Conservation (phyloP, 2,329 filamentous ascomycete genomes). For the Sporothrix pallida region DNA sequence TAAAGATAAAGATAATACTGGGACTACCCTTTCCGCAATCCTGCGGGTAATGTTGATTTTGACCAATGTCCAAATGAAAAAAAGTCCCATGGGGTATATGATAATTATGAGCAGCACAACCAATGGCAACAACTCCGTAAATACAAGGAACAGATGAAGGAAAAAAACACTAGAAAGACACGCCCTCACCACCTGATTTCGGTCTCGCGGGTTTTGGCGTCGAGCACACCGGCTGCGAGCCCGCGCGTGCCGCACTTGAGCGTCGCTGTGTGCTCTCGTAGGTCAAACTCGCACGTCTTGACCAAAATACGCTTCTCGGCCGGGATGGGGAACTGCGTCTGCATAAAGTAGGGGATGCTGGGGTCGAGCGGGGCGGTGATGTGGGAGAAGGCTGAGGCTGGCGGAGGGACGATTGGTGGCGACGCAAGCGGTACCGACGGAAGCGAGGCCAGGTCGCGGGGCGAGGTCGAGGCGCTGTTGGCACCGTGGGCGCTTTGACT, state of each 20-base stretch:
- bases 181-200: conserved; percentile 54
- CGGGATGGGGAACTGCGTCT: conserved; percentile 48
- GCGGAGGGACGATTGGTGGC: not conserved
- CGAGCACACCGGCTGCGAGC: conserved; percentile 53
- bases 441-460: not conserved
- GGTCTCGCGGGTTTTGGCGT: conserved; percentile 55
- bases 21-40: not conserved
- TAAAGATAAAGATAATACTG: not conserved
- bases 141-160: not conserved
- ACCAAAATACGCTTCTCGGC: conserved; percentile 63
- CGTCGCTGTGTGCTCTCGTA: conserved; percentile 56
- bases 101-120: not conserved
- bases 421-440: not conserved
- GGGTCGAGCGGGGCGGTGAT: not conserved
- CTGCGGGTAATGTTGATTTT: not conserved
- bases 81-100: not conserved
- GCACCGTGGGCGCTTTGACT: too few relatives aligned
- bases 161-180: not conserved
- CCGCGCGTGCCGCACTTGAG: conserved; percentile 62
- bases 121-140: not conserved
- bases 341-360: conserved; percentile 33
- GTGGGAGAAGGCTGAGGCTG: not conserved
- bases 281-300: conserved; percentile 61
- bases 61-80: not conserved
- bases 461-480: not conserved